Evolutionary conservation across 345 rosid species (phyloP).

Genomic region (Salix koriyanagi): DNA sequence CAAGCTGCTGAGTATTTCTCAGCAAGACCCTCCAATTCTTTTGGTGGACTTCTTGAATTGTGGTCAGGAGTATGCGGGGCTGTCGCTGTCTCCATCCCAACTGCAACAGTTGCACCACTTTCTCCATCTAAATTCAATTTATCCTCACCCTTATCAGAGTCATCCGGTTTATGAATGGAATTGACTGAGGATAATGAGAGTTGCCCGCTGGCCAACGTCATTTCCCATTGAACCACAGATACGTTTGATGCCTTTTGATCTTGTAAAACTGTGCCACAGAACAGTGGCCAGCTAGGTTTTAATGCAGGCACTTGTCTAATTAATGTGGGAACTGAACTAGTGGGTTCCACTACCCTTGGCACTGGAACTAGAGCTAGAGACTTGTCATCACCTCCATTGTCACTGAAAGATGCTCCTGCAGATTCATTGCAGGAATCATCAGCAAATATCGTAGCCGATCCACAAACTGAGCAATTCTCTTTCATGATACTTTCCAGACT

Average conservation of each 20-base stretch:
- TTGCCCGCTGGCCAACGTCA: constrained; percentile 27
- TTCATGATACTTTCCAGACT: constrained; percentile 23
- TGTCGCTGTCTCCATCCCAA: constrained; percentile 28
- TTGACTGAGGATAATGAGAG: constrained; percentile 5
- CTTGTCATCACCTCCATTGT: constrained; percentile 28
- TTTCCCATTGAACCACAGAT: constrained; percentile 16
- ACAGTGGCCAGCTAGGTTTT: constrained; percentile 89
- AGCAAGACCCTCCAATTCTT: constrained; percentile 28
- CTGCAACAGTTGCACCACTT: constrained; percentile 50
- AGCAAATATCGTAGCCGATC: constrained; percentile 25
- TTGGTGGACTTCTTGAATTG: constrained; percentile 18
- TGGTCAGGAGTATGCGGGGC: constrained; percentile 28
- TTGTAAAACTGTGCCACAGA: constrained; percentile 37
- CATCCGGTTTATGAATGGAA: constrained; percentile 4
- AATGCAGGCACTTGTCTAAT: constrained; percentile 48
- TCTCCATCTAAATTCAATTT: constrained; percentile 13
- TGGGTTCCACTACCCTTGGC: constrained; percentile 32
- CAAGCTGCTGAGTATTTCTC: constrained; percentile 30
- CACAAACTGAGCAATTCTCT: constrained; percentile 58
- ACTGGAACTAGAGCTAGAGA: constrained; percentile 58
- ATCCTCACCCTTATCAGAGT: not conserved
- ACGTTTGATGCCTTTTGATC: constrained; percentile 30
- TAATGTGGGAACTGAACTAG: constrained; percentile 38
- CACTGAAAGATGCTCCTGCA: constrained; percentile 18
- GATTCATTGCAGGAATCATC: constrained; percentile 21